Evolutionary conservation across 2,329 filamentous ascomycete genomes (phyloP).

Genomic region (Thyridium curvatum): DNA sequence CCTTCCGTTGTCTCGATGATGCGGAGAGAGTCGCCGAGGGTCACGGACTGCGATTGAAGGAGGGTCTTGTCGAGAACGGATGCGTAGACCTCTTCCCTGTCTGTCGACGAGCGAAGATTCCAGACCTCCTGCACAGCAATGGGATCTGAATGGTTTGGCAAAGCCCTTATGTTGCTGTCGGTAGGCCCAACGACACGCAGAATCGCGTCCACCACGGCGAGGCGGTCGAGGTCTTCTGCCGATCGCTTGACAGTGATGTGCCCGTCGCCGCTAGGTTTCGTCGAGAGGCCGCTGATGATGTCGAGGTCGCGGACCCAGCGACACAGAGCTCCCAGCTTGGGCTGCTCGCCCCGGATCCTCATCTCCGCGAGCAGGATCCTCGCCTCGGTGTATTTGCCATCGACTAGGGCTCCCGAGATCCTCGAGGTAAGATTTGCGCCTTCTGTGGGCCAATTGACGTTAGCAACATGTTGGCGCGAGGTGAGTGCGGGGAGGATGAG

Average conservation of each 20-base stretch:
- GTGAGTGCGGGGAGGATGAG: too few relatives aligned
- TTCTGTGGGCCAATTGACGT: constrained; percentile 20
- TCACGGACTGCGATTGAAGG: constrained; percentile 28
- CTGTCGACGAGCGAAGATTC: constrained; percentile 43
- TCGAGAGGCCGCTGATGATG: constrained; percentile 59
- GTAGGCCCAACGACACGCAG: constrained; percentile 56
- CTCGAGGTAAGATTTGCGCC: constrained; percentile 59
- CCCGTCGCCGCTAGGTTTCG: constrained; percentile 37
- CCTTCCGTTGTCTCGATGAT: constrained; percentile 58
- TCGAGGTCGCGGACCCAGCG: constrained; percentile 69
- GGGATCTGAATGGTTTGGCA: constrained; percentile 28
- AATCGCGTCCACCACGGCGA: constrained; percentile 58
- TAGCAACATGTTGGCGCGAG: constrained; percentile 6
- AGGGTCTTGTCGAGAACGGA: constrained; percentile 54
- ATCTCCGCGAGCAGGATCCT: constrained; percentile 62
- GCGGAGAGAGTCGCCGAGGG: constrained; percentile 37
- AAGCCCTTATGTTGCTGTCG: constrained; percentile 36
- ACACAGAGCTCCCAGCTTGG: constrained; percentile 62
- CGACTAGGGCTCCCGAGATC: constrained; percentile 58
- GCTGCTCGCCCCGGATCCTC: constrained; percentile 58
- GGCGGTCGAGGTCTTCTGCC: constrained; percentile 44
- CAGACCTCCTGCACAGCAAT: constrained; percentile 55
- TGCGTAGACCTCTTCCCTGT: constrained; percentile 42
- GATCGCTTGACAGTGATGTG: constrained; percentile 27
- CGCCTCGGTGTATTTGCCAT: constrained; percentile 61